A percentile compares a stretch with the other conserved stretches of the same genome.
phyloP scores from a whole-genome alignment of 495 filamentous ascomycete species.

The Hypoxylon fragiforme region DNA sequence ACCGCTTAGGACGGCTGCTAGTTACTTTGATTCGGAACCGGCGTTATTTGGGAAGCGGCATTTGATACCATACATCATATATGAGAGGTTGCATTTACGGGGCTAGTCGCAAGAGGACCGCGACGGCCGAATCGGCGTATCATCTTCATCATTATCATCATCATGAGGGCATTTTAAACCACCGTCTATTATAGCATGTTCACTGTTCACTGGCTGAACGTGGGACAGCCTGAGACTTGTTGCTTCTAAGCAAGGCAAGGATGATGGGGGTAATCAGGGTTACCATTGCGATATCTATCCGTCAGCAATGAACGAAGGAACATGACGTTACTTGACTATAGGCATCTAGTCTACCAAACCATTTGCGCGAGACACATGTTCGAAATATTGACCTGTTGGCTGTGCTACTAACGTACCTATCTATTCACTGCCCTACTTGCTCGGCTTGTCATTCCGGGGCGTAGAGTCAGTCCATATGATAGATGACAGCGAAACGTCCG shows the following conservation, averaged over 20 bases:
- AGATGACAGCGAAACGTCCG: neutral
- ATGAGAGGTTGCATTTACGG: slow-evolving; percentile 33
- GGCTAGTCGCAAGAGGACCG: slow-evolving; percentile 18
- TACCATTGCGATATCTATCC: slow-evolving; percentile 7
- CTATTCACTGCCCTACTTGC: neutral
- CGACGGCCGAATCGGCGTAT: slow-evolving; percentile 22
- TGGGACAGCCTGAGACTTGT: slow-evolving; percentile 11
- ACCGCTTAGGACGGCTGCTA: slow-evolving; percentile 12
- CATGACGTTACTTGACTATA: slow-evolving; percentile 22
- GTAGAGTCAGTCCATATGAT: slow-evolving; percentile 2
- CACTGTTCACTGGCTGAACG: slow-evolving; percentile 33
- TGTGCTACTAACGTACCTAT: slow-evolving; percentile 3
- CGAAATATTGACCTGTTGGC: slow-evolving; percentile 1
- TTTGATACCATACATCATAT: slow-evolving; percentile 37
- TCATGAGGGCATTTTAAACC: slow-evolving; percentile 1
- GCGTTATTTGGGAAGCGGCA: slow-evolving; percentile 32
- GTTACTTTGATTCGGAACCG: slow-evolving; percentile 22
- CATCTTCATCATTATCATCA: slow-evolving; percentile 7
- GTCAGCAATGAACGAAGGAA: slow-evolving; percentile 9
- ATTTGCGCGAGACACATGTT: slow-evolving; percentile 12
- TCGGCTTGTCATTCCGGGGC: slow-evolving; percentile 9
- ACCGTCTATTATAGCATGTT: slow-evolving; percentile 10
- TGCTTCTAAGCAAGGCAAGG: slow-evolving; percentile 11
- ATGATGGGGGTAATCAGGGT: slow-evolving; percentile 21
- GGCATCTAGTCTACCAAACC: slow-evolving; percentile 25